Percentiles rank a stretch among this genome's conserved stretches.
phyloP scores from a whole-genome alignment of 169 alveolate genomes.

The Toxoplasma gondii region DNA sequence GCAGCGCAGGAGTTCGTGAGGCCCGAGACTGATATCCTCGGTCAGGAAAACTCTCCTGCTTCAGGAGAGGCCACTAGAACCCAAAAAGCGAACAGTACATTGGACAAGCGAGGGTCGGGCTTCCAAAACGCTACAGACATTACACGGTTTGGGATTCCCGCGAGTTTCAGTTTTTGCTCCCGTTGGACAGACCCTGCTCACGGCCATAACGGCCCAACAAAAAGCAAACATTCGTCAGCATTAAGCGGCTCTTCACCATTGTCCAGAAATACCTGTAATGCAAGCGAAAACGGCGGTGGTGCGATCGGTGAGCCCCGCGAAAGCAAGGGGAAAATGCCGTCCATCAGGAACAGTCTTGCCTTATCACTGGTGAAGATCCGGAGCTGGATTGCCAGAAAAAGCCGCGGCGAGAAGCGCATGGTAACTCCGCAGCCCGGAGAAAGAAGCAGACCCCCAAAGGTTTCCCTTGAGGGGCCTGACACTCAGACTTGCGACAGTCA shows the following conservation, averaged over 20 bases:
- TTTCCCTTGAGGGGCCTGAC: background rate
- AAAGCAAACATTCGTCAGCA: too few relatives aligned
- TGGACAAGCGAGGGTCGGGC: background rate
- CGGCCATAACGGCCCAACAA: background rate
- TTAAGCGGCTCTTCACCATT: too few relatives aligned
- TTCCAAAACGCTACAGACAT: background rate
- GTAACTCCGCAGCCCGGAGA: background rate
- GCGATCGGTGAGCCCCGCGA: too few relatives aligned
- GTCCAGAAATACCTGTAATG: too few relatives aligned
- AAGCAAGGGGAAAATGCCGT: background rate
- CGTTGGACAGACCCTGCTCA: background rate
- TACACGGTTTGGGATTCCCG: background rate
- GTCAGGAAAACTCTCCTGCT: background rate
- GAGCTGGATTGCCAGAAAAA: constrained; percentile 6
- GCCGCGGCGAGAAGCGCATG: background rate
- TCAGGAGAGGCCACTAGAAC: background rate
- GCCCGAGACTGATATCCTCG: background rate
- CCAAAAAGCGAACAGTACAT: background rate
- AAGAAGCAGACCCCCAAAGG: background rate
- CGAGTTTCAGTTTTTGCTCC: background rate
- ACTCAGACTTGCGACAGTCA: background rate
- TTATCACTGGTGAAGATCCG: background rate
- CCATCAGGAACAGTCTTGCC: background rate
- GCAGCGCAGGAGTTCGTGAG: too few relatives aligned
- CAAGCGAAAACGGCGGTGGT: too few relatives aligned